Base-by-base conservation (phyloP, 805 yeast species). In the Wickerhamomyces kurtzmanii region DNA sequence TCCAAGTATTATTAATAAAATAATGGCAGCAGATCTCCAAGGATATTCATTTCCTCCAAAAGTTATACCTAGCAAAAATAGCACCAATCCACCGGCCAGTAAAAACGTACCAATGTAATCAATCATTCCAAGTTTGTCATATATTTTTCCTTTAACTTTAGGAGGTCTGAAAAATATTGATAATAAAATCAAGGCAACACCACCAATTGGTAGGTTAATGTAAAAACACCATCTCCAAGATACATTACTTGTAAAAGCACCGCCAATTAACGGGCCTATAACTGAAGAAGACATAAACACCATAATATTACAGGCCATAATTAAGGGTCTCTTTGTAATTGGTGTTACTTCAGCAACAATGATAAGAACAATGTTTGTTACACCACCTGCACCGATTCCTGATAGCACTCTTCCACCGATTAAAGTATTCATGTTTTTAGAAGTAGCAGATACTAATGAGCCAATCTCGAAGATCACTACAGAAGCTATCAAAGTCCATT, bases 311-410 rank as follows among this genome's bases (percentile, higher is more conserved):
- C 33, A 30, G 5, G 54, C 42, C 12, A 35, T 38, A 15, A 46
- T 30, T 6, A 41, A 19, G 6, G 45, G 40, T 30, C 58, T 38
- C 22, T 43, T 41, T 13, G 41, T 31, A 0, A 65, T 59, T 6
- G 57, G 46, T 1, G 66, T 63, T 11, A 70, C 62, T 40, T 74
- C 81, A 3, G 75, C 59, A 12, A 68, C 53, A 15, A 77, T 66
- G 17, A 75, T 68, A 32, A 65, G 57, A 6, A 63, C 66, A 51
- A 71, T 53, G 4, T 75, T 57, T 38, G 66, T 71, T 26, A 75
- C 61, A n/a, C 77, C 78, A 13, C 80, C 76, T 4, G 73, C 82
- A 12, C 85, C 86, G 13, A 71, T 42, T 24, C 87, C 87, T 28
- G 71, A 70, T 16, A 78, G 54, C 6, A 68, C 75, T 38, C 91